Conservation (phyloP, 306 rosid genomes). For the Pterocarpus santalinus region DNA sequence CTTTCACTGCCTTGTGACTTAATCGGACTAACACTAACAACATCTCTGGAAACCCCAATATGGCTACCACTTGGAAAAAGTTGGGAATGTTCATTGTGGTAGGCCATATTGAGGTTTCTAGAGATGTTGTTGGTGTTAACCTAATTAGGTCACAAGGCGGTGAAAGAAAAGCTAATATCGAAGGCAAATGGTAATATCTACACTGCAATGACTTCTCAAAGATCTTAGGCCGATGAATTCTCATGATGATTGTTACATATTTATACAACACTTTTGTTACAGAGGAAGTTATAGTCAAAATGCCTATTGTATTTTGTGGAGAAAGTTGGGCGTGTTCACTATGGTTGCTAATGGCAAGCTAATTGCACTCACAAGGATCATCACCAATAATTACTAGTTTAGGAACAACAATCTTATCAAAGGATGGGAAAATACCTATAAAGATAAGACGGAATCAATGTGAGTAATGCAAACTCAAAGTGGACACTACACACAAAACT, state of each 20-base stretch:
- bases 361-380: neutral
- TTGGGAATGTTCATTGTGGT: neutral
- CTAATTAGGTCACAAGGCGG: too few species aligned
- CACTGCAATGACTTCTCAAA: too few species aligned
- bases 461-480: slow-evolving; percentile 12
- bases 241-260: too few species aligned
- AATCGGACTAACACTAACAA: neutral
- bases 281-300: too few species aligned
- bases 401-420: slow-evolving; percentile 30
- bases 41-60: slow-evolving; percentile 24
- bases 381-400: neutral
- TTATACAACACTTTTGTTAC: too few species aligned
- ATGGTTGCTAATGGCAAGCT: neutral
- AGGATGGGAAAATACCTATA: slow-evolving; percentile 46
- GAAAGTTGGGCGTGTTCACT: too few species aligned
- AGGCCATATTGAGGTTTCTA: too few species aligned
- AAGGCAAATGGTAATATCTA: too few species aligned
- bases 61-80: slow-evolving; percentile 2
- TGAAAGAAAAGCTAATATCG: too few species aligned
- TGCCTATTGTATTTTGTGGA: too few species aligned
- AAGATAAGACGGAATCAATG: neutral
- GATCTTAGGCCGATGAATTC: too few species aligned
- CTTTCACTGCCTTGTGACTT: slow-evolving; percentile 6
- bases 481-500: neutral
- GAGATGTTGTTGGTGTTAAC: too few species aligned